Percentiles rank a stretch among this genome's conserved stretches.
phyloP scores from a whole-genome alignment of 306 rosid genomes.

The Quercus berberidifolia region DNA sequence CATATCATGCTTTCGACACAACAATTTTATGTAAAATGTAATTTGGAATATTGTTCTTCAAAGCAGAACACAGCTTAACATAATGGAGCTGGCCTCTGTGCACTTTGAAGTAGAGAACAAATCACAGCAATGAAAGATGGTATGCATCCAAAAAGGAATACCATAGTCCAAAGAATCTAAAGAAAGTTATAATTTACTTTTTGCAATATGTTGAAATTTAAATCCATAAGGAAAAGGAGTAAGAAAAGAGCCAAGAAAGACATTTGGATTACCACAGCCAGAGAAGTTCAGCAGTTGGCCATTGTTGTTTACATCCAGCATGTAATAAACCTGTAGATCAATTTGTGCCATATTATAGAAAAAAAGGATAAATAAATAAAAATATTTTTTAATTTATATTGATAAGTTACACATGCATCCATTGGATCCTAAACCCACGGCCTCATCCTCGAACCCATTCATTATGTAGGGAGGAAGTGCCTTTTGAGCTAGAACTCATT shows the following conservation, averaged over 20 bases:
- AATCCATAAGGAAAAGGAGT: neutral
- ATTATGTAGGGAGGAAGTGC: too few species aligned
- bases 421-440: too few species aligned
- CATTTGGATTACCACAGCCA: conserved; percentile 77
- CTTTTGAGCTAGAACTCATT: too few species aligned
- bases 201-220: neutral
- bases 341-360: neutral
- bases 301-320: conserved; percentile 57
- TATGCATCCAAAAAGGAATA: neutral
- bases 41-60: conserved; percentile 15
- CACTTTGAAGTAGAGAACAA: neutral
- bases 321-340: conserved; percentile 78
- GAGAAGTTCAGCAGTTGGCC: conserved; percentile 76
- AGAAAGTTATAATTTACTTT: neutral
- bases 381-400: neutral
- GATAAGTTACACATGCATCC: too few species aligned
- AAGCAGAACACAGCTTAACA: conserved; percentile 10
- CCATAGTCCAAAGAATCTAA: neutral
- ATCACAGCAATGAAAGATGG: neutral
- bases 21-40: neutral
- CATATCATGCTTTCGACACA: neutral
- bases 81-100: neutral
- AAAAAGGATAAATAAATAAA: conserved; percentile 5
- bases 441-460: too few species aligned
- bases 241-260: conserved; percentile 9